A percentile compares a stretch with the other conserved stretches of the same genome.
Conservation (phyloP, 2,329 filamentous ascomycete genomes). For the Monosporascus sp. region DNA sequence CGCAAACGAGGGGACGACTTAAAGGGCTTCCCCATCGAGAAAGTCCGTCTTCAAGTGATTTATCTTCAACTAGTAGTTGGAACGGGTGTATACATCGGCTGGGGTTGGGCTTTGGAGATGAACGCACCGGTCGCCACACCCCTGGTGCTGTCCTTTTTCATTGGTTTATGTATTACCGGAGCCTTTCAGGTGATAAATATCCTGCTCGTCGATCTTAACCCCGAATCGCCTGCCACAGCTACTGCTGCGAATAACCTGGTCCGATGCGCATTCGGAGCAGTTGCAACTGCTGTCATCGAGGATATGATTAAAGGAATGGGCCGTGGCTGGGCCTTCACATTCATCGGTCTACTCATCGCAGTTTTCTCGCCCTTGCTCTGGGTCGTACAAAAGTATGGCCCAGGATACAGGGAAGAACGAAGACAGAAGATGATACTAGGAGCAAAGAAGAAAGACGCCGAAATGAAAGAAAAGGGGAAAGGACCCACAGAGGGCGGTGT, state of each 20-base stretch:
- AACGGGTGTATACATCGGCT: conserved; percentile 47
- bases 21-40: conserved; percentile 49
- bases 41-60: conserved; percentile 49
- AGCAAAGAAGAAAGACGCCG: conserved; percentile 25
- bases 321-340: conserved; percentile 58
- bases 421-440: conserved; percentile 32
- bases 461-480: conserved; percentile 19
- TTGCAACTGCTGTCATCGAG: conserved; percentile 54
- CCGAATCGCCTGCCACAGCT: conserved; percentile 54
- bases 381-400: conserved; percentile 44
- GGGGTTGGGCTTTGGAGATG: conserved; percentile 52
- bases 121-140: conserved; percentile 49
- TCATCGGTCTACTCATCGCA: conserved; percentile 48
- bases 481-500: not conserved
- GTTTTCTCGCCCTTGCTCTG: conserved; percentile 44
- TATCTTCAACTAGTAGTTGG: conserved; percentile 52
- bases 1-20: conserved; percentile 52
- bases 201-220: conserved; percentile 59
- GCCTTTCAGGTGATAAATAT: conserved; percentile 61
- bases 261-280: conserved; percentile 57
- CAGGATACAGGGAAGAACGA: conserved; percentile 47
- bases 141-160: conserved; percentile 51
- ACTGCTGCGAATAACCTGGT: conserved; percentile 61
- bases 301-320: conserved; percentile 54
- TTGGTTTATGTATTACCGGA: conserved; percentile 54